Evolutionary conservation across 192 early-diverging fungal genomes (phyloP).

Genomic region (Podila minutissima): DNA sequence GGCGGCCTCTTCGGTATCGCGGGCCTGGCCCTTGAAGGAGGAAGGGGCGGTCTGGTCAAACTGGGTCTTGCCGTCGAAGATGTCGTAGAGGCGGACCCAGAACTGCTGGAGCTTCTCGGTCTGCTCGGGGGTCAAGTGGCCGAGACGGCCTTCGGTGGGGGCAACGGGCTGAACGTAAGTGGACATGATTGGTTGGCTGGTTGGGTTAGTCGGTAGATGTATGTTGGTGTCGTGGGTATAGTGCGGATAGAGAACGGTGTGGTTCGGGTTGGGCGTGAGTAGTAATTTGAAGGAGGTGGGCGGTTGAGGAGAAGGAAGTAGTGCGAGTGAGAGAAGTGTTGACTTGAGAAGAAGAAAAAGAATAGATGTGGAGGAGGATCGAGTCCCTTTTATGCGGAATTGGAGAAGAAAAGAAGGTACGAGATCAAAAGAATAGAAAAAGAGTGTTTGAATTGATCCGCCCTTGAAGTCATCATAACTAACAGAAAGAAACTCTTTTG

Average conservation of each 20-base stretch:
- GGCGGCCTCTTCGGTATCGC: conserved; percentile 32
- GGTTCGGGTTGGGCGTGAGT: conserved; percentile 15
- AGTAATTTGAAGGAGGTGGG: conserved; percentile 17
- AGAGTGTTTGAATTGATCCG: background rate
- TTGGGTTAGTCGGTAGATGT: background rate
- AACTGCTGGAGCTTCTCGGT: conserved; percentile 54
- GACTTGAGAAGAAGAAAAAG: conserved; percentile 22
- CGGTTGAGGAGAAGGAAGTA: background rate
- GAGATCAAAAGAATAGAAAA: conserved; percentile 2
- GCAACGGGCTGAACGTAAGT: conserved; percentile 46
- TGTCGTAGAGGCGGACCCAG: conserved; percentile 53
- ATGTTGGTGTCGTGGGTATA: background rate
- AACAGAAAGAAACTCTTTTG: no score
- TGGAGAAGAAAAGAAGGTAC: no score
- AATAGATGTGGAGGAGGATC: background rate
- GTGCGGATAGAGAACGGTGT: background rate
- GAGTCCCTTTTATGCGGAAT: conserved; percentile 5
- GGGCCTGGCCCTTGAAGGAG: conserved; percentile 50
- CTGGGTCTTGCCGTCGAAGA: conserved; percentile 53
- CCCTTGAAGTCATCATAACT: no score
- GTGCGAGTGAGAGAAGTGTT: conserved; percentile 21
- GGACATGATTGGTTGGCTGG: conserved; percentile 6
- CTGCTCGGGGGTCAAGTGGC: conserved; percentile 57
- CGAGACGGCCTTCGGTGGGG: conserved; percentile 48
- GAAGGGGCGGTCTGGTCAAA: conserved; percentile 50